Evolutionary conservation across 202 grass and related monocot genomes (phyloP).

Genomic region (Setaria italica): DNA sequence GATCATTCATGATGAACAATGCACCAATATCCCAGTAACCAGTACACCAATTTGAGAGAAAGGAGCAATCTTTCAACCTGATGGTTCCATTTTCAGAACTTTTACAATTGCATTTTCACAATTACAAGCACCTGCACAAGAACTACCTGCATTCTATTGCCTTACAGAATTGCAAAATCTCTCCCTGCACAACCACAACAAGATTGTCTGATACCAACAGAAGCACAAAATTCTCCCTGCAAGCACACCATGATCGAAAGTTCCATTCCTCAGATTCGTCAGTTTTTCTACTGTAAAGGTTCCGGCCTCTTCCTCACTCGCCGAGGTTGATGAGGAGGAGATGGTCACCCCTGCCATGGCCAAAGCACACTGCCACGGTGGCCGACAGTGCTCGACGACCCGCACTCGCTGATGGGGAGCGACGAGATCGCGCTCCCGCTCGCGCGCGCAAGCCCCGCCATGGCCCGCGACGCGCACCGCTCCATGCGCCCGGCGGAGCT

Average conservation of each 20-base stretch:
- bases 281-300: background rate
- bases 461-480: constrained; percentile 50
- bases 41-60: too few relatives aligned
- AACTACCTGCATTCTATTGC: too few relatives aligned
- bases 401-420: constrained; percentile 59
- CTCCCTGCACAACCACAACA: too few relatives aligned
- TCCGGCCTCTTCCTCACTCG: background rate
- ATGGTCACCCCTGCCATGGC: background rate
- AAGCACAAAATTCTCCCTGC: too few relatives aligned
- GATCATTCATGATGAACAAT: background rate
- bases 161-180: too few relatives aligned
- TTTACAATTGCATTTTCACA: too few relatives aligned
- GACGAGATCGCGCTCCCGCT: background rate
- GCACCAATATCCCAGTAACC: too few relatives aligned
- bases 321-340: background rate
- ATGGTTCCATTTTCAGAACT: too few relatives aligned
- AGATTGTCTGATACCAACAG: too few relatives aligned
- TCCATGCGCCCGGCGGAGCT: constrained; percentile 41
- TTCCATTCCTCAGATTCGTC: background rate
- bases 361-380: background rate
- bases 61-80: too few relatives aligned
- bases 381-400: constrained; percentile 58
- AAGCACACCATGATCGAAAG: background rate
- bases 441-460: background rate
- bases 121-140: too few relatives aligned